phyloP scores from a whole-genome alignment of 495 filamentous ascomycete species.

The Halenospora varia region DNA sequence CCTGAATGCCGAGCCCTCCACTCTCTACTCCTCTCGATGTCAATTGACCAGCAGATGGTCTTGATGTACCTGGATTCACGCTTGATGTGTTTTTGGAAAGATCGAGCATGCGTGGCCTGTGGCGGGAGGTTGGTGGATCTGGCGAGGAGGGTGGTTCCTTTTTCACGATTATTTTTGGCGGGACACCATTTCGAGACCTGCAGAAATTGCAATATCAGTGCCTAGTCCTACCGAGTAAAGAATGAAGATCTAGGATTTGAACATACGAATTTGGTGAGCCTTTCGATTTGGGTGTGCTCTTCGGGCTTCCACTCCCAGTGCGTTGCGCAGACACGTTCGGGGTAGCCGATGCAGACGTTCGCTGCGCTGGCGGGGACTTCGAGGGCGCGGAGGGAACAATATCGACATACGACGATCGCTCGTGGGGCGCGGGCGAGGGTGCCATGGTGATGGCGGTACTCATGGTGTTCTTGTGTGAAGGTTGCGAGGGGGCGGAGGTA shows the following conservation, averaged over 20 bases:
- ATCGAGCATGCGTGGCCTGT: slow-evolving; percentile 85
- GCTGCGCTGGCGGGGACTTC: slow-evolving; percentile 35
- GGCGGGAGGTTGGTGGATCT: slow-evolving; percentile 67
- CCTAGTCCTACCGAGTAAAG: background rate
- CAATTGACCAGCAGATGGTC: slow-evolving; percentile 70
- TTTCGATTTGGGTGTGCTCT: slow-evolving; percentile 29
- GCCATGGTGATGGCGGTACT: slow-evolving; percentile 58
- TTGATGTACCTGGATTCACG: slow-evolving; percentile 47
- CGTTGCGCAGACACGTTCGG: slow-evolving; percentile 40
- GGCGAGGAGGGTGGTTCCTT: slow-evolving; percentile 91
- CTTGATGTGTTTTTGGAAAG: slow-evolving; percentile 69
- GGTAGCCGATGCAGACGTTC: slow-evolving; percentile 31
- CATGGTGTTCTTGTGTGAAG: slow-evolving; percentile 38
- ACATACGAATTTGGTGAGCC: slow-evolving; percentile 45
- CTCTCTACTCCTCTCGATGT: slow-evolving; percentile 63
- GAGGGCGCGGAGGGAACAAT: slow-evolving; percentile 37
- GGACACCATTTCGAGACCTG: slow-evolving; percentile 48
- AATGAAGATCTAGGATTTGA: slow-evolving; percentile 24
- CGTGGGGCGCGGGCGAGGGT: slow-evolving; percentile 55
- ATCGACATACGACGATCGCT: slow-evolving; percentile 42
- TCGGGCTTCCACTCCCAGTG: slow-evolving; percentile 47
- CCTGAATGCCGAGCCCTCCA: slow-evolving; percentile 73
- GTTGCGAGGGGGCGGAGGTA: background rate
- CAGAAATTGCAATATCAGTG: slow-evolving; percentile 19
- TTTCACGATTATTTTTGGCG: slow-evolving; percentile 88